Evolutionary conservation across 2,329 filamentous ascomycete genomes (phyloP), one percentile per base, ranked within the genome.

Genomic region (Neofusicoccum parvum): DNA sequence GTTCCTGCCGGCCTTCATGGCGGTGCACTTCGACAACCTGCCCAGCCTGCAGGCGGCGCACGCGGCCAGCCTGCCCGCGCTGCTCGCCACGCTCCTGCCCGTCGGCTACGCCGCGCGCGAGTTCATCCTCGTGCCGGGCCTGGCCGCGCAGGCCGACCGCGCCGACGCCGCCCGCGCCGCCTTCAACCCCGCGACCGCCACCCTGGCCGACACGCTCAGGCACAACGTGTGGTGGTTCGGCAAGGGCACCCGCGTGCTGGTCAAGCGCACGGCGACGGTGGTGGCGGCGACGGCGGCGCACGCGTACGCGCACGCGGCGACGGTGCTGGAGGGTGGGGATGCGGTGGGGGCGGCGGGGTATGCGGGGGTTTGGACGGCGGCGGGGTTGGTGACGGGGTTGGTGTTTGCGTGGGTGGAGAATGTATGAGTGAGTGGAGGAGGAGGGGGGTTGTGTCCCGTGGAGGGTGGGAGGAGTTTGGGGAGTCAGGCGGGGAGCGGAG

Each of bases 121-220:
- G 51, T 94, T 96, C 75, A 87, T 97, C 70, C 96, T 97, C 76
- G 86, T 87, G 45, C 88, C 90, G 1, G 85, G 87, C 23, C 85
- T 87, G 17, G 80, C 84, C 81, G 82, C 82, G 58, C 81, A 83
- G 5, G 83, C 85, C 0, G 84, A 83, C 32, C 80, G 79, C 32
- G 82, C 80, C 4, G 70, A 74, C 11, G 68, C 71, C 7, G 70
- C 88, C 67, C 82, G 82, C 62, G 79, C 82, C 69, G 77, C 80
- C 32, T 92, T 92, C 72, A 82, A 92, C 70, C 86, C 90, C 0
- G 85, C 82, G 32, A 85, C 81, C 15, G 89, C 91, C 1, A 87
- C 84, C 0, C 81, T 96, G 17, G 78, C 81, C 32, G 86, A 95
- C 77, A 94, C 91, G 2, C 73, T 96, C 37, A 81, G 83, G 72